A percentile compares a stretch with the other conserved stretches of the same genome.
Evolutionary conservation across 2,329 filamentous ascomycete genomes (phyloP).

Genomic region (Aspergillus latus): DNA sequence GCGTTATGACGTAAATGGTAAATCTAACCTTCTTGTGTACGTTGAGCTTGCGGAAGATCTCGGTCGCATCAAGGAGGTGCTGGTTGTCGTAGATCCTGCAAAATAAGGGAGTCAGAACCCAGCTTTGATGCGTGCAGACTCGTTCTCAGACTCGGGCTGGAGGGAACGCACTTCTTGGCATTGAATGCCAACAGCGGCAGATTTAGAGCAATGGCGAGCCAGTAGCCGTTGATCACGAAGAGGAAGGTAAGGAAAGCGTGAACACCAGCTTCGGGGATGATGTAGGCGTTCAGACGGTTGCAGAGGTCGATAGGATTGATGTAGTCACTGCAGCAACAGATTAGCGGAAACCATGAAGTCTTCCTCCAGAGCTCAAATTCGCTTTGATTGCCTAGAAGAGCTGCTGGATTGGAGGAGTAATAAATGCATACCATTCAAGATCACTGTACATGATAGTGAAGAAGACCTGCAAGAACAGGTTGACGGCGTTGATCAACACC

Average conservation of each 20-base stretch:
- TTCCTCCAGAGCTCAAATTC: too few species aligned
- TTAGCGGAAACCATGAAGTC: slow-evolving; percentile 11
- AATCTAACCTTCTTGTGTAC: slow-evolving; percentile 88
- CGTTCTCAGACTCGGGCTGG: neutral
- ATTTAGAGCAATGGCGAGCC: slow-evolving; percentile 89
- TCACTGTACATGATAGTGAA: slow-evolving; percentile 99
- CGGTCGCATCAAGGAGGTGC: slow-evolving; percentile 93
- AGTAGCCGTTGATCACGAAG: slow-evolving; percentile 98
- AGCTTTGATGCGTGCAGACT: neutral
- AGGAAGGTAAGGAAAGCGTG: slow-evolving; percentile 94
- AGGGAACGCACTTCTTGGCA: slow-evolving; percentile 81
- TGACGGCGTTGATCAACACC: slow-evolving; percentile 99
- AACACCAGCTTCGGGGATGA: slow-evolving; percentile 95
- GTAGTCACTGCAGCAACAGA: slow-evolving; percentile 70
- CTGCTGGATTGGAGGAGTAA: neutral
- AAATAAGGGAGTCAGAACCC: slow-evolving; percentile 23
- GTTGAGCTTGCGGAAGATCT: slow-evolving; percentile 99
- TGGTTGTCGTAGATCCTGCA: slow-evolving; percentile 92
- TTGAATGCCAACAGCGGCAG: slow-evolving; percentile 91
- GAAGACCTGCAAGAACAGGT: slow-evolving; percentile 99
- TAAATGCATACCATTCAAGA: slow-evolving; percentile 79
- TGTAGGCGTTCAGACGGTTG: slow-evolving; percentile 99
- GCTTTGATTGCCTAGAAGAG: too few species aligned
- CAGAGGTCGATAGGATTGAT: slow-evolving; percentile 99
- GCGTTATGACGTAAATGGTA: slow-evolving; percentile 10